Conservation (phyloP, 441 rosid species). For the Syzygium malaccense region DNA sequence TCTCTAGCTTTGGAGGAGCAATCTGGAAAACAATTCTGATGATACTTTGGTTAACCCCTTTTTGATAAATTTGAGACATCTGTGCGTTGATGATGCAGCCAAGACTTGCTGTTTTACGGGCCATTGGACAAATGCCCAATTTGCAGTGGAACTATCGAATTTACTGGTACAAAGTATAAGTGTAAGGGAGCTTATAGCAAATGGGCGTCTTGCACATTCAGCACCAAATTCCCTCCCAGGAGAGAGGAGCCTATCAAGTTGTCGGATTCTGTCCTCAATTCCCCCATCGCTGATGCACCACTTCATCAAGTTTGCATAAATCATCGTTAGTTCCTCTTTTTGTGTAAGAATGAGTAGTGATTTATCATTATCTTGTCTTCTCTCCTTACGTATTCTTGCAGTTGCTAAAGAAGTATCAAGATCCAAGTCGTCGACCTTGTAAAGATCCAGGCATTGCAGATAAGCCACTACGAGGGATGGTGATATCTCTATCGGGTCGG, state of each 20-base stretch:
- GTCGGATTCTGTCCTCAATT: conserved; percentile 48
- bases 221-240: conserved; percentile 54
- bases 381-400: not conserved
- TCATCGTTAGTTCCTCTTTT: not conserved
- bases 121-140: conserved; percentile 52
- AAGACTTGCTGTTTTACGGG: conserved; percentile 65
- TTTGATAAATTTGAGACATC: not conserved
- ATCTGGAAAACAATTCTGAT: not conserved
- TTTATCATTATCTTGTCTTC: not conserved
- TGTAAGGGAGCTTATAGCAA: conserved; percentile 76
- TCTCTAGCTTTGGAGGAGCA: not conserved
- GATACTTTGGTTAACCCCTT: not conserved
- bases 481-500: conserved; percentile 62
- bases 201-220: conserved; percentile 78
- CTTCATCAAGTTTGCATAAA: not conserved
- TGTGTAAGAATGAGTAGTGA: not conserved
- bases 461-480: conserved; percentile 62
- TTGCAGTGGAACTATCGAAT: conserved; percentile 44
- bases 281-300: conserved; percentile 46
- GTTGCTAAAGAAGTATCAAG: conserved; percentile 44
- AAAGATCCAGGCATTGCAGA: conserved; percentile 26
- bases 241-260: conserved; percentile 40
- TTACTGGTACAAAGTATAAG: conserved; percentile 37
- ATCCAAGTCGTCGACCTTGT: conserved; percentile 40
- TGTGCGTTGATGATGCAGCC: conserved; percentile 26